phyloP scores from a whole-genome alignment of 495 filamentous ascomycete genomes.

The Talaromyces thailandensis region DNA sequence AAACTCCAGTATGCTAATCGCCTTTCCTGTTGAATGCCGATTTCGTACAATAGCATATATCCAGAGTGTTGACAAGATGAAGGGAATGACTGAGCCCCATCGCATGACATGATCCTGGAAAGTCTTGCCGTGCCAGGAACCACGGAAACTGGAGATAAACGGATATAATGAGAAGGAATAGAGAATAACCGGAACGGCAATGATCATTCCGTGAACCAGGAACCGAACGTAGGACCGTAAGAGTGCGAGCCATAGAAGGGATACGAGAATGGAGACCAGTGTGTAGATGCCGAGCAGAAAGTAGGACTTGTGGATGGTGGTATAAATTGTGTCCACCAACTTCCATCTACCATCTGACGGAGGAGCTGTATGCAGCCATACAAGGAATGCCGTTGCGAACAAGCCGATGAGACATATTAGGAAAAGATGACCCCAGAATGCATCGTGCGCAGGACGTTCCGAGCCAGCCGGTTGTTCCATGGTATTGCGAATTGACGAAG shows the following conservation, averaged over 20 bases:
- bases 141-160: constrained; percentile 80
- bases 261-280: constrained; percentile 76
- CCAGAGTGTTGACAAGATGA: constrained; percentile 67
- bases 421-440: constrained; percentile 87
- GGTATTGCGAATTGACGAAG: constrained; percentile 39
- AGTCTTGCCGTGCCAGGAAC: constrained; percentile 55
- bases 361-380: constrained; percentile 75
- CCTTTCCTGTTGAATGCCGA: constrained; percentile 68
- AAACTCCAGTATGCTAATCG: constrained; percentile 84
- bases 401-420: constrained; percentile 74
- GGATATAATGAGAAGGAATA: constrained; percentile 86
- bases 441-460: constrained; percentile 62
- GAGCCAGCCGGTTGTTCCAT: constrained; percentile 27
- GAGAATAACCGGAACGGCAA: constrained; percentile 78
- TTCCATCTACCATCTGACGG: constrained; percentile 52
- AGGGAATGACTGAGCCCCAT: constrained; percentile 72
- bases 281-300: constrained; percentile 87
- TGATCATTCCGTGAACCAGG: constrained; percentile 65
- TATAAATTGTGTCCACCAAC: constrained; percentile 88
- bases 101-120: constrained; percentile 86
- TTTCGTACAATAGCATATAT: constrained; percentile 69
- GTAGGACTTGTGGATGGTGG: constrained; percentile 76
- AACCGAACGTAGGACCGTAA: constrained; percentile 76
- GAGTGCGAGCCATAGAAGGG: constrained; percentile 82
- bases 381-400: constrained; percentile 77